Evolutionary conservation across 2,329 filamentous ascomycete species (phyloP), one percentile per base, ranked within the genome.

Genomic region (Penicillium griseofulvum): DNA sequence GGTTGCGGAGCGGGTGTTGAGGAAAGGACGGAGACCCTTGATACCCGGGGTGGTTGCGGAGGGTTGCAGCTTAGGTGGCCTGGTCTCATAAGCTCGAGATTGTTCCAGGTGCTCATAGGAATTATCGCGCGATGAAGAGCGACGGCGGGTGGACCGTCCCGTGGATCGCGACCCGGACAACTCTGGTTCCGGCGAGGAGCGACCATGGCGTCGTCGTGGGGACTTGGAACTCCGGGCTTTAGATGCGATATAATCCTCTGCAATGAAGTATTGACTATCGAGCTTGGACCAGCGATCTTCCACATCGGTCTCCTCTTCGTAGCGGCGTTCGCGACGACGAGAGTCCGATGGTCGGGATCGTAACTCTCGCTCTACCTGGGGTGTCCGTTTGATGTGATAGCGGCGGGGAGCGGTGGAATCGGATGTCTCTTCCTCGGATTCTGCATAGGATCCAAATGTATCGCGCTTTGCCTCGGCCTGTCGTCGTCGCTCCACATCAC

Each of bases 401-500:
- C 65, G 65, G 49, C 52, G 56, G 17, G 60, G 58, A 22, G 55
- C 56, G 38, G 71, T 71, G 4, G 66, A 70, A 31, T 75, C 74
- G 26, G 68, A 73, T 11, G 56, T 67, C 9, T 49, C 45, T 14
- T 69, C 68, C 31, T 71, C 72, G 8, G 69, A 66, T n/a, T 69
- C 70, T 8, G 68, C 64, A 54, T 67, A 69, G 4, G 67, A 38
- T 17, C 60, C 63, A 34, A 63, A 58, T 14, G 33, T 57, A 26
- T 64, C 70, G 49, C 71, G 68, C 58, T 78, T 79, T 29, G 74
- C 73, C 34, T 67, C 72, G 41, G 63, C 63, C 49, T 77, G 75
- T 52, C 70, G 71, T 52, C 66, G 72, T 49, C 75, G 73, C 61
- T 78, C 76, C 59, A 72, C 76, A 57, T 75, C 76, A 51, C 73